phyloP scores from a whole-genome alignment of 140 eudicot genomes.

The Flaveria floridana region DNA sequence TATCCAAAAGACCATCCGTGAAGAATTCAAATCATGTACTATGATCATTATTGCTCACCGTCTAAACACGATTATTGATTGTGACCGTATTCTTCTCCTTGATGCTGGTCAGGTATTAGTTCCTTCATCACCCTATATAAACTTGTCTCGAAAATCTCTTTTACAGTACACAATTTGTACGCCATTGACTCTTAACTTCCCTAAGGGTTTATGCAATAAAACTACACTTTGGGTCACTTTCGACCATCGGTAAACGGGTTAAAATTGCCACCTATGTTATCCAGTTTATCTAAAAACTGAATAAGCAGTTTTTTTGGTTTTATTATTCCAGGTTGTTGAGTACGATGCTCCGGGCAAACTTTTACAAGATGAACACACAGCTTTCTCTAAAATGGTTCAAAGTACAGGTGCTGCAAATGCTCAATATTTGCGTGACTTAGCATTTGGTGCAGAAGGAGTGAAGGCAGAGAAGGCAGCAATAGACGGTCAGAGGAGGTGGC shows the following conservation, averaged over 20 bases:
- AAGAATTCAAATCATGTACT: constrained; percentile 92
- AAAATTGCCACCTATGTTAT: background rate
- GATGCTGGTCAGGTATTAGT: constrained; percentile 82
- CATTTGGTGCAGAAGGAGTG: constrained; percentile 43
- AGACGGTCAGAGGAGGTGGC: constrained; percentile 63
- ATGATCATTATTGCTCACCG: constrained; percentile 99
- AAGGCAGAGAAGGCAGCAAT: constrained; percentile 39
- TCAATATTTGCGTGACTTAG: constrained; percentile 70
- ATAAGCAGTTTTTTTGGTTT: background rate
- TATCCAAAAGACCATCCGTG: constrained; percentile 90
- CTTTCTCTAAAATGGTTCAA: constrained; percentile 92
- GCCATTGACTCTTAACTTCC: background rate
- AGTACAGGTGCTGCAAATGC: constrained; percentile 98
- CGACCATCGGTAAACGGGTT: background rate
- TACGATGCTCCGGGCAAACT: constrained; percentile 73
- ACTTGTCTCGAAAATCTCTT: background rate
- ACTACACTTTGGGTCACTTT: too few species aligned
- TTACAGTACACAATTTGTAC: background rate
- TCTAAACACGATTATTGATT: constrained; percentile 85
- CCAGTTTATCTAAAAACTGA: constrained; percentile 4
- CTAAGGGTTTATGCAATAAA: too few species aligned
- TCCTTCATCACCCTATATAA: constrained; percentile 8
- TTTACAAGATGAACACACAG: constrained; percentile 50
- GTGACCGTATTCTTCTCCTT: constrained; percentile 81
- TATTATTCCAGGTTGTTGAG: constrained; percentile 61